Evolutionary conservation across 2,329 filamentous ascomycete species (phyloP).

Genomic region (Blumeriella jaapii): DNA sequence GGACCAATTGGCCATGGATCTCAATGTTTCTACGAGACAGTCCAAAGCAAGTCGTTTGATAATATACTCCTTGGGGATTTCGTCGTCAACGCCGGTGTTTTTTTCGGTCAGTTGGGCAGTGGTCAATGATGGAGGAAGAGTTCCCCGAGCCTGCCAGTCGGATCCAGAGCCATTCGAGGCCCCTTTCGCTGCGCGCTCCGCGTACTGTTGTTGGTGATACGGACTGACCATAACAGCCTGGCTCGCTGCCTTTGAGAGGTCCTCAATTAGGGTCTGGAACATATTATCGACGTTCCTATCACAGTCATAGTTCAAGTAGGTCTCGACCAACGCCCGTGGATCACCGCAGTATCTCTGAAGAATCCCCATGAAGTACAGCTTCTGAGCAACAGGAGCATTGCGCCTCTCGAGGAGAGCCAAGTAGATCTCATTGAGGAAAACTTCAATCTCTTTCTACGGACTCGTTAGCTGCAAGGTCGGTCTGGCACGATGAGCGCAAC

Average conservation of each 20-base stretch:
- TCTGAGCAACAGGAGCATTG: slow-evolving; percentile 79
- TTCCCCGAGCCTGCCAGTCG: slow-evolving; percentile 82
- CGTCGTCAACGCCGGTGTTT: slow-evolving; percentile 48
- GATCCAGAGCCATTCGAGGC: slow-evolving; percentile 39
- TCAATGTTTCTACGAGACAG: slow-evolving; percentile 75
- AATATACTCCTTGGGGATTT: slow-evolving; percentile 78
- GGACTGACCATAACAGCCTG: slow-evolving; percentile 64
- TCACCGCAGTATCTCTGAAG: slow-evolving; percentile 77
- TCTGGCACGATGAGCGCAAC: slow-evolving; percentile 19
- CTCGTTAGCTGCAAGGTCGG: slow-evolving; percentile 5
- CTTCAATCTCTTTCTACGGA: slow-evolving; percentile 81
- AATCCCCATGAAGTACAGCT: slow-evolving; percentile 80
- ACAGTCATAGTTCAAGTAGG: slow-evolving; percentile 97
- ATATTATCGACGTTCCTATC: slow-evolving; percentile 94
- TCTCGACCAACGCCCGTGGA: slow-evolving; percentile 79
- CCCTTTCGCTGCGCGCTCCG: slow-evolving; percentile 56
- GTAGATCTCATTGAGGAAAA: slow-evolving; percentile 97
- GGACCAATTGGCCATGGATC: slow-evolving; percentile 90
- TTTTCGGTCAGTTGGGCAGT: slow-evolving; percentile 30
- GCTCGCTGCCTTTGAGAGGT: slow-evolving; percentile 78
- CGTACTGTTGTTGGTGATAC: slow-evolving; percentile 73
- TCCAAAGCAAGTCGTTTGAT: slow-evolving; percentile 86
- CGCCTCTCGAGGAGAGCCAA: slow-evolving; percentile 80
- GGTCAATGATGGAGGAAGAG: slow-evolving; percentile 75
- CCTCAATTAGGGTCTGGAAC: slow-evolving; percentile 89